Conservation (phyloP, 2,329 filamentous ascomycete species). For the Geosmithia putterillii region DNA sequence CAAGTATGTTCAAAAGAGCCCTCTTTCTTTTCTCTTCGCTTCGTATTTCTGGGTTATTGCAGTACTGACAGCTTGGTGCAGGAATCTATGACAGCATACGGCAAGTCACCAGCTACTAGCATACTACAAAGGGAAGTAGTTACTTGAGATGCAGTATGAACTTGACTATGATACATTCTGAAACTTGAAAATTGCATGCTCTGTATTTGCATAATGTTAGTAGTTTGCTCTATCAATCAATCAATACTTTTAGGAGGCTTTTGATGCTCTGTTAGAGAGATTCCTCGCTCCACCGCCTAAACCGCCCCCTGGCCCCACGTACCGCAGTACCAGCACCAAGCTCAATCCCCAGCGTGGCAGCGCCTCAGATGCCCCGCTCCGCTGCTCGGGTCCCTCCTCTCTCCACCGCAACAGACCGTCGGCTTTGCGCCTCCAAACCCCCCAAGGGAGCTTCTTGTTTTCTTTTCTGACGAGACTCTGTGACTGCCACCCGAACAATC, state of each 20-base stretch:
- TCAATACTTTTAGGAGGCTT: not conserved
- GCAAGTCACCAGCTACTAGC: slow-evolving; percentile 50
- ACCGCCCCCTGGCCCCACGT: not conserved
- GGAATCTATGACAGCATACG: slow-evolving; percentile 63
- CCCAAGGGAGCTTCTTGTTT: not conserved
- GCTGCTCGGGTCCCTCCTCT: not conserved
- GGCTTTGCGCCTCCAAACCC: not conserved
- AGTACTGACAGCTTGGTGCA: slow-evolving; percentile 15
- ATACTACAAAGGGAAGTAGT: not conserved
- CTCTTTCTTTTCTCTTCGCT: not conserved
- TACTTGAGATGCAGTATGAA: not conserved
- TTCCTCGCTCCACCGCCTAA: not conserved
- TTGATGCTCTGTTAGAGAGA: not conserved
- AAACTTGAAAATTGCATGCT: too few species aligned
- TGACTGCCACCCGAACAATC: not conserved
- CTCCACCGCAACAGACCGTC: not conserved
- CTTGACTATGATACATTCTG: too few species aligned
- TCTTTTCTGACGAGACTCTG: not conserved
- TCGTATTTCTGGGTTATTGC: not conserved
- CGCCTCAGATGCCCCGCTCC: slow-evolving; percentile 1
- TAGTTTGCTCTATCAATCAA: not conserved
- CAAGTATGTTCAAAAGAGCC: slow-evolving; percentile 48
- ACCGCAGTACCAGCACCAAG: not conserved
- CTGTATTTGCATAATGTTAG: not conserved
- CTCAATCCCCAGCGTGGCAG: not conserved